Evolutionary conservation across 2,329 filamentous ascomycete species (phyloP).

Genomic region (Neocatenulostroma microsporum): DNA sequence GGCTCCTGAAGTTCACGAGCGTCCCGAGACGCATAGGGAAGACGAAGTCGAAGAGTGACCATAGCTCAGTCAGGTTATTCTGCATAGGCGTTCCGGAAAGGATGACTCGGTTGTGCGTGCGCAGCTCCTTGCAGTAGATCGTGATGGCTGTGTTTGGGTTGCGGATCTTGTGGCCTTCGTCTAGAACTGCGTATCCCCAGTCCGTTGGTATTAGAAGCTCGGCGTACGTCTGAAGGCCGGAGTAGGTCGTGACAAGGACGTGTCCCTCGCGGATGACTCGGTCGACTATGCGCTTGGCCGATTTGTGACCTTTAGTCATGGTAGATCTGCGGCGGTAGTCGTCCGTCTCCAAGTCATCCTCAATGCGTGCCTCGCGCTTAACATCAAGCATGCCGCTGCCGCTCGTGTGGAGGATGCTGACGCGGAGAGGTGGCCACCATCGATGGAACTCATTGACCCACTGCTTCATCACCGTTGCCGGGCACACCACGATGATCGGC

Average conservation of each 20-base stretch:
- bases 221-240: conserved; percentile 86
- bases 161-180: conserved; percentile 96
- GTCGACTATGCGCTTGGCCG: conserved; percentile 73
- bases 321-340: conserved; percentile 15
- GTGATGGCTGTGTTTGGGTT: conserved; percentile 95
- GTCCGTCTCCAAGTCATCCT: conserved; percentile 55
- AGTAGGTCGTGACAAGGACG: conserved; percentile 91
- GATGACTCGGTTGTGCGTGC: conserved; percentile 83
- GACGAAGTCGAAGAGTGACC: conserved; percentile 96
- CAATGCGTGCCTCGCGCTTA: conserved; percentile 50
- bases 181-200: conserved; percentile 90
- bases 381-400: conserved; percentile 94
- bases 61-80: conserved; percentile 89
- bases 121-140: conserved; percentile 87
- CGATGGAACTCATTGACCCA: conserved; percentile 98
- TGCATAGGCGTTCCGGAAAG: conserved; percentile 96
- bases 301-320: conserved; percentile 52
- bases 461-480: conserved; percentile 88
- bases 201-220: conserved; percentile 72
- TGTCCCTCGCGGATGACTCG: conserved; percentile 78
- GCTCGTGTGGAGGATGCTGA: conserved; percentile 90
- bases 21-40: conserved; percentile 94
- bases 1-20: conserved; percentile 77
- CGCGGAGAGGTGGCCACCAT: conserved; percentile 98
- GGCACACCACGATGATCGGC: conserved; percentile 85